These are phyloP conservation scores for Cladosporium sphaerospermum DNA, from an alignment of 2,329 filamentous ascomycete species.

Conservation along the genomic window DNA sequence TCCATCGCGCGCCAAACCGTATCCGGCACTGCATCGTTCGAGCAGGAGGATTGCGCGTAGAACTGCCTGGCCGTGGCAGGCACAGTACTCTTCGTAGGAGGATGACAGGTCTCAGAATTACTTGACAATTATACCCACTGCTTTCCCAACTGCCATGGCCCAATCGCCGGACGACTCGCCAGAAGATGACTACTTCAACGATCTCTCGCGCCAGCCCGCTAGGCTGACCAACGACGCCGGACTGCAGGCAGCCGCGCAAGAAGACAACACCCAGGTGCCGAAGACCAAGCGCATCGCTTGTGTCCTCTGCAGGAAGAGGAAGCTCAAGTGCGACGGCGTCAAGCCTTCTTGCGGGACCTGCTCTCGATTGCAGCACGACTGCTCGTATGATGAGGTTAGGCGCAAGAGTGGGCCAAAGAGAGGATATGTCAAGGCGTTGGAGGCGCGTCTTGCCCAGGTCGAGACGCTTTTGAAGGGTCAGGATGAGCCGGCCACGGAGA, in stretches of 20 bases:
- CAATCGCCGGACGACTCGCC: conserved; percentile 17
- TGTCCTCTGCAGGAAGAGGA: conserved; percentile 86
- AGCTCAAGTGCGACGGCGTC: conserved; percentile 80
- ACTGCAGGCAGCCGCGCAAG: background rate
- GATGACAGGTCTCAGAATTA: background rate
- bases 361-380: conserved; percentile 75
- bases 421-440: conserved; percentile 88
- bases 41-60: too few relatives aligned
- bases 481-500: conserved; percentile 20
- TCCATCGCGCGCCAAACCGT: too few relatives aligned
- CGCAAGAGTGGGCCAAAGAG: conserved; percentile 93
- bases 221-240: background rate
- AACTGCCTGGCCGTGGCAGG: too few relatives aligned
- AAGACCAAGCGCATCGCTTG: conserved; percentile 83
- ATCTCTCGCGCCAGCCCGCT: conserved; percentile 43
- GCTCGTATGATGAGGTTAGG: conserved; percentile 84
- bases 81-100: background rate
- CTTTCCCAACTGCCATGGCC: background rate
- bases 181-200: conserved; percentile 49
- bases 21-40: too few relatives aligned
- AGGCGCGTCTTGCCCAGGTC: conserved; percentile 80
- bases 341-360: conserved; percentile 86
- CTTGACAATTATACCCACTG: background rate
- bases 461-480: conserved; percentile 84
- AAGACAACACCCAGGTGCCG: conserved; percentile 27